A percentile compares a stretch with the other conserved stretches of the same genome.
Evolutionary conservation across 108 stramenopile species (phyloP).

Genomic region (Thalassiosira profunda): DNA sequence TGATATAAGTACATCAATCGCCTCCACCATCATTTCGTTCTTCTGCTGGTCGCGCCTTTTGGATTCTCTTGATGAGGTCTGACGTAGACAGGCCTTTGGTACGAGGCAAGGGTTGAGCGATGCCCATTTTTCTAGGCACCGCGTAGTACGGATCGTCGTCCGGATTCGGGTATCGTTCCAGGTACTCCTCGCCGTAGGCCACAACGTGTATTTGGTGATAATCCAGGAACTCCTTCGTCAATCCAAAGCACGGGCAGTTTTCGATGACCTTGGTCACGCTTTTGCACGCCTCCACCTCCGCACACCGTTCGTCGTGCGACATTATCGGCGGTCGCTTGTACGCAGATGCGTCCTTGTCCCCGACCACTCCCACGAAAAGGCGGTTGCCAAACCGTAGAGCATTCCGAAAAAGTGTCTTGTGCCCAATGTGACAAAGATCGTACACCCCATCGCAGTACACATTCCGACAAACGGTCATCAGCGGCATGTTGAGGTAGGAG

Average conservation of each 20-base stretch:
- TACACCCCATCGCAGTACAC: slow-evolving; percentile 90
- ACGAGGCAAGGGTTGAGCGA: slow-evolving; percentile 80
- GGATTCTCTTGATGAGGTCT: slow-evolving; percentile 87
- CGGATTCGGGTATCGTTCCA: slow-evolving; percentile 85
- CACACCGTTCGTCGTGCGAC: slow-evolving; percentile 86
- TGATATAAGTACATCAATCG: no score
- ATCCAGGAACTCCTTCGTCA: slow-evolving; percentile 86
- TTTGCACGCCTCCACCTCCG: slow-evolving; percentile 93
- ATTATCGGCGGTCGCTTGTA: slow-evolving; percentile 95
- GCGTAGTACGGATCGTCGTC: slow-evolving; percentile 91
- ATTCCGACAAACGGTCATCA: slow-evolving; percentile 88
- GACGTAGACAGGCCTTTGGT: slow-evolving; percentile 82
- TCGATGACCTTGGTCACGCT: slow-evolving; percentile 92
- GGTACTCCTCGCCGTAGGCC: slow-evolving; percentile 89
- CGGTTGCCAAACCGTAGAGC: slow-evolving; percentile 86
- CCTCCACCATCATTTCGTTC: slow-evolving; percentile 54
- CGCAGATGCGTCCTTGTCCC: slow-evolving; percentile 82
- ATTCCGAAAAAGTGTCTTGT: slow-evolving; percentile 87
- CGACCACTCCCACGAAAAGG: slow-evolving; percentile 90
- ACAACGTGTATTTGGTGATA: slow-evolving; percentile 94
- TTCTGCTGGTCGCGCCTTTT: slow-evolving; percentile 70
- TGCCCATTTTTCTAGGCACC: slow-evolving; percentile 79
- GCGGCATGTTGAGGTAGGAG: slow-evolving; percentile 87
- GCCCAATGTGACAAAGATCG: slow-evolving; percentile 93
- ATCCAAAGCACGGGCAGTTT: slow-evolving; percentile 89